Base-by-base conservation (phyloP, 179 eudicot genomes). In the Sideroxylon spinosum region DNA sequence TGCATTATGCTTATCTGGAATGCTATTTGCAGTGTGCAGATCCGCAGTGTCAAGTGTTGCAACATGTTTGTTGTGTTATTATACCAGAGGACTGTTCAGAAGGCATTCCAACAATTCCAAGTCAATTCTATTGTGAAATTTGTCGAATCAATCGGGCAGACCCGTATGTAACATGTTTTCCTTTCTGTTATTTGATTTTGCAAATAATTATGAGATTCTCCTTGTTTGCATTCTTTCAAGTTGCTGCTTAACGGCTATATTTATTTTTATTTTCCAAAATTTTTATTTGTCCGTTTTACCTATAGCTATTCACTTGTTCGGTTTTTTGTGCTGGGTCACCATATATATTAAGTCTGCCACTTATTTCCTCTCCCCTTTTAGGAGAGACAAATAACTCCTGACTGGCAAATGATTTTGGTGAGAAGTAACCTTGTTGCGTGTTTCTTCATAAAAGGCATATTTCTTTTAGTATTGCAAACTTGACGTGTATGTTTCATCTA, bases 121-220 rank as follows among this genome's bases (percentile, higher is more conserved):
- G 82, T 74, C 73, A 61, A 11, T 89, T 88, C 76, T 87, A 87
- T 61, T 91, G 96, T 65, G 96, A 91, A 85, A 77, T 90, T 76
- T 91, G 96, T 74, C 91, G 96, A 77, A 86, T 91, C 66, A 78
- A 49, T 76, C 89, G 93, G 64, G 93, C 93, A 75, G 93, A 90
- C 68, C 96, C 93, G 96, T 91, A 87, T 46, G 96, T 87, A 66
- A 29, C 70, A 77, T 20, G 12, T 22, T 59, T 73, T n/a, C 25
- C 9, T 53, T 29, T 61, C 10, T 59, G 4, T 48, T 48, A 6
- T 22, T 13, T 76, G 17, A 61, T 49, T 11, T 52, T 11, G n/a
- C 48, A 28, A 55, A 44, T 23, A 56, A 5, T 46, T 26, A 59
- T 57, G 12, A 44, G 69, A 50, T 56, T 61, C 29, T 48, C 32